Base-by-base conservation (phyloP, 768 basidiomycete genomes). In the Leccinum rimulosum region DNA sequence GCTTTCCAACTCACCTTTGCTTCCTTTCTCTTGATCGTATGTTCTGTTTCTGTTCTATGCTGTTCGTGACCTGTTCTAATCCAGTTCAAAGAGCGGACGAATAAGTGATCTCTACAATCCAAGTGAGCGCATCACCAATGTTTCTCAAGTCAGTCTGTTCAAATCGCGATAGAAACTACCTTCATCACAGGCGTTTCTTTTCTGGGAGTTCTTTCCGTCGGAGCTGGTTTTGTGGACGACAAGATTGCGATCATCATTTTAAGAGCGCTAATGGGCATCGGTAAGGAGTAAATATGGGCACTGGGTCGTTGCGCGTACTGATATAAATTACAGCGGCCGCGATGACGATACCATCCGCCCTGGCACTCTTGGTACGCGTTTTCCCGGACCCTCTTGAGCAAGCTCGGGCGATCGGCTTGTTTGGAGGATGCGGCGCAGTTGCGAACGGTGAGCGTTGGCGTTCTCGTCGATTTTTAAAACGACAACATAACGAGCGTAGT, bases 191-290 rank as follows among this genome's bases (percentile, higher is more conserved):
- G 84, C 7, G 65, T 79, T 22, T 53, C 67, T 25, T 59, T 64
- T 4, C 69, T 86, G 15, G 80, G 81, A 5, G 49, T 80, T 33
- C 69, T 82, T 22, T 77, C 79, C 11, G 61, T 84, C 7, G 73
- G 74, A 27, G 73, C 73, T 19, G 82, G 82, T 25, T 84, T 85
- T 60, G 71, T 74, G 30, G 56, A 72, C 30, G 71, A 76, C 65
- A 79, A 82, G 61, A 76, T 83, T 54, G 74, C 72, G 0, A 71
- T 86, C 50, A 74, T 85, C 38, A 73, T 83, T 43, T 66, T 86
- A 1, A 75, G 85, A 62, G 84, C 81, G 3, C 51, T 85, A 6
- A 79, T 74, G 61, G 84, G 85, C 22, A 73, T 79, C 36, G 75
- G 81, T 19, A 38, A 40, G 27, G 27, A 5, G 0, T n/a, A 10